Base-by-base conservation (phyloP, 257 asterid species). In the Solanum chilense region DNA sequence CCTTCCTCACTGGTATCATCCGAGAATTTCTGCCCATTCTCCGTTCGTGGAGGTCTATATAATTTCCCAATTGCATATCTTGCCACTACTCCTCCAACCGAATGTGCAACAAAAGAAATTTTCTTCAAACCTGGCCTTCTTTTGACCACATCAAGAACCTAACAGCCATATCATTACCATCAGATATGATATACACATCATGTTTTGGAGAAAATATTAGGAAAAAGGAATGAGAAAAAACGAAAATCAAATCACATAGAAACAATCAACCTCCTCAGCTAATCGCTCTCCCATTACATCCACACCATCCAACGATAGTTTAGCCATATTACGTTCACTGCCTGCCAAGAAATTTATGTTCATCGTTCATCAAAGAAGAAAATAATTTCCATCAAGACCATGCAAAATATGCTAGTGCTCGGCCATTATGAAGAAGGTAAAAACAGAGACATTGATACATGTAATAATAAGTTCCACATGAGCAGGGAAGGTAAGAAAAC, bases 11-110 rank as follows among this genome's bases (percentile, higher is more conserved):
- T 44, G 70, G 84, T 86, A 91, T 87, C 86, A 70, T 88, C 87
- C 62, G 93, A 89, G 78, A 89, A 87, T 39, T 90, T 90, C 76
- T 91, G 96, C 23, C 35, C 88, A 89, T 85, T 92, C 86, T 71
- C 95, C 71, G 64, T 76, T 68, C 58, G 86, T 86, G 94, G 90
- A 87, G 95, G 95, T 91, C 89, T 89, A 87, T 92, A 96, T 86
- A 97, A 90, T 90, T 90, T 94, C 87, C 99, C 99, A 87, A 97
- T 95, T 76, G 97, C 92, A 92, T 92, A 97, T 92, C 98, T 96
- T 86, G 99, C 98, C 89, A 97, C 99, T 84, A 97, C 91, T n/a
- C 99, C 99, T 60, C 99, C 99, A 12, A 97, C 99, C 31, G 99
- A 97, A 96, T 97, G 99, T 66, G 99, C 96, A 90, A 97, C 88